Conservation (phyloP, 768 basidiomycete species). For the Gloeopeniophorella convolvens region DNA sequence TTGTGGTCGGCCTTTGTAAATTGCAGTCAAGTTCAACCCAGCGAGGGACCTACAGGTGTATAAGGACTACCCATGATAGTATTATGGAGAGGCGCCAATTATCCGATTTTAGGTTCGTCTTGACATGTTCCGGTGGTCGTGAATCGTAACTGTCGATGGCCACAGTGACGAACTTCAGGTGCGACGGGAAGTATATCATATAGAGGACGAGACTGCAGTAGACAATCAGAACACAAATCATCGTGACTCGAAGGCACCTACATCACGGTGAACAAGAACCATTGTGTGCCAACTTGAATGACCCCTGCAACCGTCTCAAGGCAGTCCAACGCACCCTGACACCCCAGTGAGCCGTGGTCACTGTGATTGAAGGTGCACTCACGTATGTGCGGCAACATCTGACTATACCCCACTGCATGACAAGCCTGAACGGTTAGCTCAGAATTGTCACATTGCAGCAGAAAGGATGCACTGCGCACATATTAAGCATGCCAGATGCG, state of each 20-base stretch:
- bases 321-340: slow-evolving; percentile 62
- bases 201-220: slow-evolving; percentile 74
- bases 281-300: slow-evolving; percentile 75
- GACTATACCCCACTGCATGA: slow-evolving; percentile 78
- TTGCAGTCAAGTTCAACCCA: background rate
- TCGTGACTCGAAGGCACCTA: slow-evolving; percentile 34
- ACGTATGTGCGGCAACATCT: slow-evolving; percentile 77
- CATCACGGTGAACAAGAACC: slow-evolving; percentile 82
- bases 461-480: slow-evolving; percentile 38
- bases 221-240: background rate
- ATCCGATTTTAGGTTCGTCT: slow-evolving; percentile 46
- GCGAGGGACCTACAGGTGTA: slow-evolving; percentile 62
- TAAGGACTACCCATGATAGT: slow-evolving; percentile 60
- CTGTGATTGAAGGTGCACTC: slow-evolving; percentile 26
- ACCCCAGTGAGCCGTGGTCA: background rate
- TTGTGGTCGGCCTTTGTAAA: slow-evolving; percentile 12
- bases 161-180: slow-evolving; percentile 62
- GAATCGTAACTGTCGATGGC: slow-evolving; percentile 37
- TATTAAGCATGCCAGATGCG: slow-evolving; percentile 79
- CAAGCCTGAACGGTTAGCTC: slow-evolving; percentile 45
- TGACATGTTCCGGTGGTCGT: slow-evolving; percentile 37
- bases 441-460: background rate
- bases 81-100: slow-evolving; percentile 77
- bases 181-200: slow-evolving; percentile 84
- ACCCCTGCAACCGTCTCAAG: slow-evolving; percentile 77